phyloP scores from a whole-genome alignment of 2,329 filamentous ascomycete species.

The Pseudogymnoascus sp. region DNA sequence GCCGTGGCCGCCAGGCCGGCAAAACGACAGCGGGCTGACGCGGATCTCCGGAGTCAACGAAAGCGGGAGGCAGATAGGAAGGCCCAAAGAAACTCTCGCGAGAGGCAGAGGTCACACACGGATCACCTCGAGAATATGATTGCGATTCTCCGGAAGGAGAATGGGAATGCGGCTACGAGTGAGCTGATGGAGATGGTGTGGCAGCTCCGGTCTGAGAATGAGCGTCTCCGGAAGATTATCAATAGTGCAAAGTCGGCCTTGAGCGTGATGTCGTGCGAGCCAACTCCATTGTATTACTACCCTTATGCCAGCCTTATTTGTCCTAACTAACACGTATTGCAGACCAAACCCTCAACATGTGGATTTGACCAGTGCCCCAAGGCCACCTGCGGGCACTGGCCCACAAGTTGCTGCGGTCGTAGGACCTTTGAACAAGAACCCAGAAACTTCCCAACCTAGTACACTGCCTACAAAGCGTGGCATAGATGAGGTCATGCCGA shows the following conservation, averaged over 20 bases:
- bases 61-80: constrained; percentile 18
- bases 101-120: constrained; percentile 17
- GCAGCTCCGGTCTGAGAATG: constrained; percentile 14
- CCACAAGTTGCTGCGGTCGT: not conserved
- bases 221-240: constrained; percentile 17
- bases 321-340: not conserved
- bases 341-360: not conserved
- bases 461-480: not conserved
- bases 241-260: constrained; percentile 15
- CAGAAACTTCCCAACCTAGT: not conserved
- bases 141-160: constrained; percentile 14
- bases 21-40: not conserved
- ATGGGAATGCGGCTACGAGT: constrained; percentile 13
- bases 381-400: not conserved
- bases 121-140: constrained; percentile 18
- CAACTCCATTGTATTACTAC: not conserved
- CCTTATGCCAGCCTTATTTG: not conserved
- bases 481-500: not conserved
- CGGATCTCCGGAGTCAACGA: constrained; percentile 8
- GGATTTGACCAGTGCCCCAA: not conserved
- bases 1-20: constrained; percentile 21
- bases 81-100: constrained; percentile 17
- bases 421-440: not conserved
- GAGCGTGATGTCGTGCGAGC: constrained; percentile 1
- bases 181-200: constrained; percentile 16